Evolutionary conservation across 1,284 basidiomycete species (phyloP), one percentile per base, ranked within the genome.

Genomic region (Thelephora terrestris): DNA sequence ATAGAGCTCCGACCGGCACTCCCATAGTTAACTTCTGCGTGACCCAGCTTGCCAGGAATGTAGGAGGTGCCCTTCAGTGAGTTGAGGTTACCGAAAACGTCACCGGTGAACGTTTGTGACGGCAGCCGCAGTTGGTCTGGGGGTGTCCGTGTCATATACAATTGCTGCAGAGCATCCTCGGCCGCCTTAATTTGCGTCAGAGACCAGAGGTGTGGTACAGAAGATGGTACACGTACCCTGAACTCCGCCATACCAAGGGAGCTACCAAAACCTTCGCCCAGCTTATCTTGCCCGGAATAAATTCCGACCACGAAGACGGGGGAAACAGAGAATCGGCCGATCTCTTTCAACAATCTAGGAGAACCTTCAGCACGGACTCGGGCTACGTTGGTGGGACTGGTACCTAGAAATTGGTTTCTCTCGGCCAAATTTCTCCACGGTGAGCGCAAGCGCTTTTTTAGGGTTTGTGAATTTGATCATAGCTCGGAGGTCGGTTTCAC

Each of bases 171-270:
- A 0, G 90, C 78, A 61, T 92, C 86, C 64, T 92, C 89, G 4
- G 90, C 89, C 18, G 90, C 88, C 84, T 88, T 55, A 32, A 44
- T 25, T 34, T 46, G 47, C 24, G 23, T 21, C 39, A 18, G 42
- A 44, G 34, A n/a, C n/a, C 45, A 52, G 32, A 17, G 12, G 10
- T 45, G 48, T 51, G 24, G 47, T 29, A 10, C 32, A 29, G 14
- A 18, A 50, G 50, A 43, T 40, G 29, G 23, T 36, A 29, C 17
- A 67, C 79, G 54, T 62, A 91, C 93, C 51, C 96, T 74, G 68
- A 82, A 96, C 67, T 98, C 91, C 16, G 93, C 94, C 95, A 99
- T 99, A 61, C 80, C 81, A 50, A 97, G 71, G 16, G 89, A 92
- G 57, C 82, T 89, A 43, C 96, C 96, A 61, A 92, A 92, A 7